A percentile compares a stretch with the other conserved stretches of the same genome.
These are phyloP conservation scores for Verticillium nubilum DNA, from an alignment of 2,329 filamentous ascomycete species.

Conservation along the genomic window DNA sequence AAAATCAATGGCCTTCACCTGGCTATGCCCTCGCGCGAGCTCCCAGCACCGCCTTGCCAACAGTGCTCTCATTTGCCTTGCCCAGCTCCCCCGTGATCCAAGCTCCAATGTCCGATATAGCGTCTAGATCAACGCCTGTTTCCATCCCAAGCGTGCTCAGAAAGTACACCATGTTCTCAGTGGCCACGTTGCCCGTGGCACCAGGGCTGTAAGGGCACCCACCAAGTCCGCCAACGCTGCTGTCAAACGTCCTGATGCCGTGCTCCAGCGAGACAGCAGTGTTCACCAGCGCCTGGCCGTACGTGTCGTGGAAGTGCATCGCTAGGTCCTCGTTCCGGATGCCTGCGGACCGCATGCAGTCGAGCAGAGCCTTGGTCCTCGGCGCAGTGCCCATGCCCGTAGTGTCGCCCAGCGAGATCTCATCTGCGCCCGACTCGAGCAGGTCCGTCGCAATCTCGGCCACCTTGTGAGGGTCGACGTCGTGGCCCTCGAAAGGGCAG, in stretches of 20 bases:
- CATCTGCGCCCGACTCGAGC: constrained; percentile 82
- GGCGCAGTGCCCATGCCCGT: constrained; percentile 86
- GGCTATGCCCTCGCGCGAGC: constrained; percentile 27
- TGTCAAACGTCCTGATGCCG: constrained; percentile 74
- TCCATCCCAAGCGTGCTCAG: constrained; percentile 68
- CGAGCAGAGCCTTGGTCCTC: constrained; percentile 58
- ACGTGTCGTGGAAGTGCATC: constrained; percentile 87
- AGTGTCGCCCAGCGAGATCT: constrained; percentile 86
- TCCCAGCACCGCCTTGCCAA: constrained; percentile 60
- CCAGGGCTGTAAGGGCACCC: constrained; percentile 83
- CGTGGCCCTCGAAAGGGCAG: constrained; percentile 68
- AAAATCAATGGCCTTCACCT: neutral
- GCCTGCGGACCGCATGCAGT: constrained; percentile 59
- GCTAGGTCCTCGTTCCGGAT: constrained; percentile 67
- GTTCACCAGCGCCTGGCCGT: constrained; percentile 80
- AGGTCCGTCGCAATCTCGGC: constrained; percentile 63
- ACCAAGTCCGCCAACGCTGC: constrained; percentile 72
- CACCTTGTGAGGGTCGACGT: constrained; percentile 58
- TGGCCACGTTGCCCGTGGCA: constrained; percentile 80
- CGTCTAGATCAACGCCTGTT: constrained; percentile 67
- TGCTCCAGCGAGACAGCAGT: constrained; percentile 71
- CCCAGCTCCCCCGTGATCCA: constrained; percentile 66
- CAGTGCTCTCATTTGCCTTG: constrained; percentile 57
- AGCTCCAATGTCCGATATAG: constrained; percentile 60
- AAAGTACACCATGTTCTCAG: constrained; percentile 78